These are phyloP conservation scores for Chenopodium album DNA, from an alignment of 148 eudicot species.

Conservation along the genomic window DNA sequence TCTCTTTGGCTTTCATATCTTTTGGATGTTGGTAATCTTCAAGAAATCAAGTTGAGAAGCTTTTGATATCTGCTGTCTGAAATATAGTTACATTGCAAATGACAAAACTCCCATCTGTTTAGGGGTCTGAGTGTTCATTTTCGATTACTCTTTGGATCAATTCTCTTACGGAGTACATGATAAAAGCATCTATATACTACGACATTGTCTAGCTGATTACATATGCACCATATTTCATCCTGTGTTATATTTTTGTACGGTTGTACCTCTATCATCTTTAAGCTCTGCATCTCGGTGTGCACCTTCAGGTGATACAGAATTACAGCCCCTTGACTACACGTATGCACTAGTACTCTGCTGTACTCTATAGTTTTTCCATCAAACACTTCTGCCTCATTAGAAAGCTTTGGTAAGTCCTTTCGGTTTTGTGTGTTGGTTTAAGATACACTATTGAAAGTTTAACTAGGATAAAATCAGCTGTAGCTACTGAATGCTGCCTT, in stretches of 20 bases:
- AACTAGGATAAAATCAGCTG: background rate
- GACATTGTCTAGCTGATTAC: too few relatives aligned
- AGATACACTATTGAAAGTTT: background rate
- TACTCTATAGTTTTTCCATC: too few relatives aligned
- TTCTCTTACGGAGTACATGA: background rate
- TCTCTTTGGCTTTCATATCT: background rate
- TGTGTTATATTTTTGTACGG: too few relatives aligned
- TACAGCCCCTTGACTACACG: too few relatives aligned
- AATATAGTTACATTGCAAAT: background rate
- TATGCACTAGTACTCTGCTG: too few relatives aligned
- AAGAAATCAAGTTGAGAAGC: background rate
- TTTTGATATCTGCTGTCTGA: background rate
- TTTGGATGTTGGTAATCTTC: background rate
- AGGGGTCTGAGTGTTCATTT: background rate
- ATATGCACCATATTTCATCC: too few relatives aligned
- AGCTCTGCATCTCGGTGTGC: too few relatives aligned
- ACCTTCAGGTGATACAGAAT: too few relatives aligned
- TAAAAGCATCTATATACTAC: too few relatives aligned
- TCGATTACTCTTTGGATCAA: background rate
- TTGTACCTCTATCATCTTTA: too few relatives aligned
- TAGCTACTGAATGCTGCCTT: background rate
- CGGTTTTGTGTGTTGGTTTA: background rate
- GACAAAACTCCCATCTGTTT: background rate
- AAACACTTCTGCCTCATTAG: too few relatives aligned
- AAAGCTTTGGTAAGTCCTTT: too few relatives aligned